A percentile compares a stretch with the other conserved stretches of the same genome.
These are phyloP conservation scores for Ogataea nakhonphanomensis DNA, from an alignment of 805 yeast genomes.

Conservation along the genomic window DNA sequence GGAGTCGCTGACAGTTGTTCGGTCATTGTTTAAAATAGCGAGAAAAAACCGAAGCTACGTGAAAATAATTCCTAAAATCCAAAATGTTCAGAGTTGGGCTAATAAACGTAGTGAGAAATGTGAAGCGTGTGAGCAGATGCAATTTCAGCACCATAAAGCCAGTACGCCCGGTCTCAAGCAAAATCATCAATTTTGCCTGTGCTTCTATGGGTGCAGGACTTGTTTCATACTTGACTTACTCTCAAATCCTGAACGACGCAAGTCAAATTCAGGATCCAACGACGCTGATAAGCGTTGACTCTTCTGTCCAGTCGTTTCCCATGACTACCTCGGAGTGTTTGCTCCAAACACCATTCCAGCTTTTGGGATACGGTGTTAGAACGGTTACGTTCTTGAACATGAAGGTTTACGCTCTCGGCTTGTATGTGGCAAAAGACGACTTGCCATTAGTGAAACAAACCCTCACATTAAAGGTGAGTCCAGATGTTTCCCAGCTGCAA, in stretches of 20 bases:
- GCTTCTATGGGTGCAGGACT: constrained; percentile 2
- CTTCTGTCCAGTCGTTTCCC: constrained; percentile 31
- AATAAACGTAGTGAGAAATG: neutral
- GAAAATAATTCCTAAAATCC: neutral
- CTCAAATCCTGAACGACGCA: constrained; percentile 12
- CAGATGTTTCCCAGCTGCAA: constrained; percentile 29
- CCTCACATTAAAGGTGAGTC: neutral
- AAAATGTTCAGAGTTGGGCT: neutral
- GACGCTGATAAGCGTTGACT: constrained; percentile 22
- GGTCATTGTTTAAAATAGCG: neutral
- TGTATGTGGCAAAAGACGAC: constrained; percentile 70
- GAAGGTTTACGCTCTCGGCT: constrained; percentile 84
- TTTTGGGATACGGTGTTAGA: constrained; percentile 80
- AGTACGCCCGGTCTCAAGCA: no score
- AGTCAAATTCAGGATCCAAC: constrained; percentile 9
- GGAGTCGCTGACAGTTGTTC: neutral
- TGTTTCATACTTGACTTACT: neutral
- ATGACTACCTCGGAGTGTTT: constrained; percentile 16
- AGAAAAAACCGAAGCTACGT: neutral
- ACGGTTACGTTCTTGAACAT: constrained; percentile 77
- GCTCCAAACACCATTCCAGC: constrained; percentile 36
- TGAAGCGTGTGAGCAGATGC: neutral
- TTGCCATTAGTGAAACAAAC: constrained; percentile 32
- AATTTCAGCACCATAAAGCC: no score
- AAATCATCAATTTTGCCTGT: neutral